phyloP scores from a whole-genome alignment of 2,329 filamentous ascomycete species.

The Diplocarpon rosae region DNA sequence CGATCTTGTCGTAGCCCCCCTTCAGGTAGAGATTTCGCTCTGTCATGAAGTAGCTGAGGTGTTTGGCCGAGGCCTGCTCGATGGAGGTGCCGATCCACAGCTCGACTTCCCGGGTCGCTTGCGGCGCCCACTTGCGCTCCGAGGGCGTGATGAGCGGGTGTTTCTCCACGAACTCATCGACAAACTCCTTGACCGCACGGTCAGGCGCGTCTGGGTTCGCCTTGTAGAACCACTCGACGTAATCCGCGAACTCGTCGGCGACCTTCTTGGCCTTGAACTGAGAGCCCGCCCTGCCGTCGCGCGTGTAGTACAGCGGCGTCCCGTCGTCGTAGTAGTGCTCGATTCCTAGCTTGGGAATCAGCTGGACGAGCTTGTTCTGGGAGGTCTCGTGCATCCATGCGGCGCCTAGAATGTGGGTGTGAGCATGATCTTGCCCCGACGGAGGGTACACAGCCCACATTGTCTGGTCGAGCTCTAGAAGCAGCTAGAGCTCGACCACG shows the following conservation, averaged over 20 bases:
- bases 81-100: slow-evolving; percentile 33
- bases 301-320: slow-evolving; percentile 32
- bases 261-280: slow-evolving; percentile 37
- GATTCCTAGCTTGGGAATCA: slow-evolving; percentile 32
- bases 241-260: slow-evolving; percentile 34
- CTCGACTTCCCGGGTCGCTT: slow-evolving; percentile 33
- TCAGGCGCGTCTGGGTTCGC: slow-evolving; percentile 32
- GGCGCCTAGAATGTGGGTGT: slow-evolving; percentile 27
- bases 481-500: slow-evolving; percentile 20
- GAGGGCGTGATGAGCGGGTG: slow-evolving; percentile 32
- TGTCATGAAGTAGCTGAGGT: slow-evolving; percentile 33
- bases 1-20: slow-evolving; percentile 34
- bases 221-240: slow-evolving; percentile 32
- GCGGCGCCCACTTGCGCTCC: slow-evolving; percentile 34
- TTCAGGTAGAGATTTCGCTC: slow-evolving; percentile 36
- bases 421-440: slow-evolving; percentile 19
- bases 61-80: slow-evolving; percentile 32
- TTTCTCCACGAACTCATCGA: slow-evolving; percentile 30
- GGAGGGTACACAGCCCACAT: slow-evolving; percentile 25
- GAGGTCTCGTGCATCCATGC: slow-evolving; percentile 36
- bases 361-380: slow-evolving; percentile 33
- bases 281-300: slow-evolving; percentile 32
- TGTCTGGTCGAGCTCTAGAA: slow-evolving; percentile 24
- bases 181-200: slow-evolving; percentile 30
- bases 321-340: slow-evolving; percentile 36